phyloP scores from a whole-genome alignment of 441 rosid genomes.

The Syzygium syzygioides region DNA sequence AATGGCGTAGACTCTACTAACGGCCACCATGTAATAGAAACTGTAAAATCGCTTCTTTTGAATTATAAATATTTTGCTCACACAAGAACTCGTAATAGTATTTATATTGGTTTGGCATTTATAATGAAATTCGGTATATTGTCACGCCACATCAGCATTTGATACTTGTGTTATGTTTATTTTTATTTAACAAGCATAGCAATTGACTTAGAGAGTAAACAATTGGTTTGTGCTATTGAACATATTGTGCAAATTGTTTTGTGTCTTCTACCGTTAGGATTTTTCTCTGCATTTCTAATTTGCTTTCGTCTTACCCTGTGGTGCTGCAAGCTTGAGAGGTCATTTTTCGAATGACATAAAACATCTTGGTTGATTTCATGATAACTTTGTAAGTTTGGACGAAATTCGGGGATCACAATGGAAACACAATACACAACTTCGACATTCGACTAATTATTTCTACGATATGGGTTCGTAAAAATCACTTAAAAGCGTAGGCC shows the following conservation, averaged over 20 bases:
- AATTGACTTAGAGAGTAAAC: background rate
- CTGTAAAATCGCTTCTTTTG: fast-evolving
- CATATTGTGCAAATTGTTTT: background rate
- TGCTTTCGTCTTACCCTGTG: background rate
- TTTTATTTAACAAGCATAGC: background rate
- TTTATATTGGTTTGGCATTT: background rate
- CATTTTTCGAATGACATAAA: background rate
- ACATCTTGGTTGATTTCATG: background rate
- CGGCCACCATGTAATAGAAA: background rate
- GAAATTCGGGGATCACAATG: background rate
- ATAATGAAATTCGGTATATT: background rate
- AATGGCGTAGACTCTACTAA: background rate
- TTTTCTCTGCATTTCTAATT: background rate
- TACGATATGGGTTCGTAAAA: background rate
- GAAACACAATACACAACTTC: background rate
- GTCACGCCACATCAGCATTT: background rate
- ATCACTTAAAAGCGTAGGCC: background rate
- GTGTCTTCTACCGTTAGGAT: background rate
- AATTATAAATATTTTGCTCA: background rate
- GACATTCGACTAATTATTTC: background rate
- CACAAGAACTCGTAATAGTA: background rate
- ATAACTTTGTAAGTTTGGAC: background rate
- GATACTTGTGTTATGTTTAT: background rate
- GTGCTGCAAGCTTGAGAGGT: background rate
- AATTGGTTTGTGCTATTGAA: background rate